These are phyloP conservation scores for Rhododendron simsii DNA, from an alignment of 148 eudicot genomes.

Conservation along the genomic window DNA sequence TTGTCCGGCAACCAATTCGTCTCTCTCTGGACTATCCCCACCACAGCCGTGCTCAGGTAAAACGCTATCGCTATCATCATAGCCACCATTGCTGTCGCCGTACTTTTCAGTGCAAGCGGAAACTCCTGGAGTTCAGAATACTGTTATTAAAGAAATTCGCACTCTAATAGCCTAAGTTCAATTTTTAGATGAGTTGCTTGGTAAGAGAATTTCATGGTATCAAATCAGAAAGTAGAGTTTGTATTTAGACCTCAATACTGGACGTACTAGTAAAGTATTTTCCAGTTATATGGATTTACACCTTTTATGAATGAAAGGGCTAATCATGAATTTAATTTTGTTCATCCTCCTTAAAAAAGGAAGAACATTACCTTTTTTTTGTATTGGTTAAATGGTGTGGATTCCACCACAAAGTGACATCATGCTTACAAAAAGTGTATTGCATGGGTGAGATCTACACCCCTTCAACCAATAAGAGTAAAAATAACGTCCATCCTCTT, in stretches of 20 bases:
- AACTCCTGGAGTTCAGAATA: slow-evolving; percentile 24
- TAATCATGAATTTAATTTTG: background rate
- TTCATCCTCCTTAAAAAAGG: too few species aligned
- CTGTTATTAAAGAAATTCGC: background rate
- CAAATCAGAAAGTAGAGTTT: background rate
- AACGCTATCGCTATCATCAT: slow-evolving; percentile 23
- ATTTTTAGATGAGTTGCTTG: background rate
- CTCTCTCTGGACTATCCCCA: slow-evolving; percentile 19
- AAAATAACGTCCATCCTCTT: too few species aligned
- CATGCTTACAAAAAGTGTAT: too few species aligned
- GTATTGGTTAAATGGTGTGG: too few species aligned
- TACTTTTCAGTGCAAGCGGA: slow-evolving; percentile 28
- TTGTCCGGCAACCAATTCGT: slow-evolving; percentile 33
- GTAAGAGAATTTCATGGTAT: background rate
- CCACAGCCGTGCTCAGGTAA: slow-evolving; percentile 30
- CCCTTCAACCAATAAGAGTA: too few species aligned
- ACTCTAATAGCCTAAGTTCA: background rate
- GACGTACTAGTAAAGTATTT: background rate
- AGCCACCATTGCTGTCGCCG: slow-evolving; percentile 31
- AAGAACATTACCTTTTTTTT: too few species aligned
- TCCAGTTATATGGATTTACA: background rate
- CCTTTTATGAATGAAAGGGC: background rate
- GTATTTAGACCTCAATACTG: background rate
- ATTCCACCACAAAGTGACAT: too few species aligned
- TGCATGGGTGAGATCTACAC: too few species aligned